Evolutionary conservation across 129 eudicot species (phyloP).

Genomic region (Tagetes erecta): DNA sequence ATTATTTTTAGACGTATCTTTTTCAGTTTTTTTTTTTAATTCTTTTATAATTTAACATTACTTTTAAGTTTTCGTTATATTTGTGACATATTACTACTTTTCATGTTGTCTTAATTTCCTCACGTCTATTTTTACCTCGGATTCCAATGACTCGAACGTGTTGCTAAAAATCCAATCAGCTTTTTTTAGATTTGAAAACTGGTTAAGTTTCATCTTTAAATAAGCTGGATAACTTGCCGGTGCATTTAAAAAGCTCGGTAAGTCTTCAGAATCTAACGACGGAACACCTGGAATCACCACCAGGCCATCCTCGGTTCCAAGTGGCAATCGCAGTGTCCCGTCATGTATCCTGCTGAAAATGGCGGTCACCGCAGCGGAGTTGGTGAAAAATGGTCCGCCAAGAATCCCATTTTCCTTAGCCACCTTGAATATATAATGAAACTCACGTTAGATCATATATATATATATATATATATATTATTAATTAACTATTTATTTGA

Average conservation of each 20-base stretch:
- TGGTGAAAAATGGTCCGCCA: slow-evolving; percentile 63
- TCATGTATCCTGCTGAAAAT: slow-evolving; percentile 43
- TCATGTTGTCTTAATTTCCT: too few relatives aligned
- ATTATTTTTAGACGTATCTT: too few relatives aligned
- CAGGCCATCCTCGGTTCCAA: slow-evolving; percentile 32
- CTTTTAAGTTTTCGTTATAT: too few relatives aligned
- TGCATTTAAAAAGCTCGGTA: slow-evolving; percentile 62
- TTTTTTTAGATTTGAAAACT: slow-evolving; percentile 52
- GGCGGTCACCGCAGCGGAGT: slow-evolving; percentile 57
- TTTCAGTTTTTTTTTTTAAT: too few relatives aligned
- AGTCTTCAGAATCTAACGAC: slow-evolving; percentile 41
- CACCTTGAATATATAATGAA: slow-evolving; percentile 11
- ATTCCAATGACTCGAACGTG: slow-evolving; percentile 62
- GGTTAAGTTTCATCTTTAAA: slow-evolving; percentile 57
- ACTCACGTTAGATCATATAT: too few relatives aligned
- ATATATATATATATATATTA: too few relatives aligned
- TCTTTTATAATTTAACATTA: too few relatives aligned
- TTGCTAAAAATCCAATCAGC: slow-evolving; percentile 77
- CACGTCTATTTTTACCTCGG: slow-evolving; percentile 29
- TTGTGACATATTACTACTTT: too few relatives aligned
- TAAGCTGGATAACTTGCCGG: slow-evolving; percentile 78
- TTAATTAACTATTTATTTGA: too few relatives aligned
- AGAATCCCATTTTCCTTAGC: slow-evolving; percentile 44
- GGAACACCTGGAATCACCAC: slow-evolving; percentile 63
- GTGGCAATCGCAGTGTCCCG: slow-evolving; percentile 47